Evolutionary conservation across 495 filamentous ascomycete species (phyloP).

Genomic region (Penicillium simplicissimum): DNA sequence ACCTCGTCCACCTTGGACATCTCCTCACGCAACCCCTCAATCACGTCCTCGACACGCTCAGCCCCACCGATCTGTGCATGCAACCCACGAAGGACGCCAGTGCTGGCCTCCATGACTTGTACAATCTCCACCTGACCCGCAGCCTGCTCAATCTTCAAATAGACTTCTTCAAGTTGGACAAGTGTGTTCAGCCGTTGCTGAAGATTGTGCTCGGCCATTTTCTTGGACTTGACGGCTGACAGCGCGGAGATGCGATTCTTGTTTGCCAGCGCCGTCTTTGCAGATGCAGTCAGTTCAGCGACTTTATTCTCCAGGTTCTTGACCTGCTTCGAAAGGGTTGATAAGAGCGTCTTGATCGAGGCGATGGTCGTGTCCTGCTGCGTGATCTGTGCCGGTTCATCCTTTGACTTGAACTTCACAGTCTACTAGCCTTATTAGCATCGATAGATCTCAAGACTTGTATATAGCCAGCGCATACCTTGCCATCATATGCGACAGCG

Average conservation of each 20-base stretch:
- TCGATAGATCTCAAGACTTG: conserved; percentile 12
- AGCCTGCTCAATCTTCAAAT: conserved; percentile 79
- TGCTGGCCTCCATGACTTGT: conserved; percentile 75
- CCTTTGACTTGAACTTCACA: conserved; percentile 67
- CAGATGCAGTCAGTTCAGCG: conserved; percentile 48
- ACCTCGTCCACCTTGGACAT: conserved; percentile 84
- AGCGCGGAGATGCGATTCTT: conserved; percentile 76
- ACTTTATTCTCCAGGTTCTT: conserved; percentile 58
- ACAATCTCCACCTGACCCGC: conserved; percentile 79
- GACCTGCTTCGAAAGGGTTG: conserved; percentile 63
- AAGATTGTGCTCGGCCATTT: conserved; percentile 71
- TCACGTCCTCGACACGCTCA: conserved; percentile 72
- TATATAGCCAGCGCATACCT: conserved; percentile 41
- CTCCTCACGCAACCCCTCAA: conserved; percentile 74
- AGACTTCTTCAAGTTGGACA: conserved; percentile 79
- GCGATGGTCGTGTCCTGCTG: conserved; percentile 79
- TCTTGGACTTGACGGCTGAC: conserved; percentile 78
- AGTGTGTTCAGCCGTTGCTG: conserved; percentile 67
- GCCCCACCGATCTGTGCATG: conserved; percentile 75
- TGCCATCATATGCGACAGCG: conserved; percentile 63
- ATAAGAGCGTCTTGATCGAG: conserved; percentile 67
- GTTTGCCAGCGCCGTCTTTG: conserved; percentile 64
- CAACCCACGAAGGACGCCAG: conserved; percentile 67
- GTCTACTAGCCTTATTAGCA: conserved; percentile 47
- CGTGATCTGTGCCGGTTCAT: conserved; percentile 57